phyloP scores from a whole-genome alignment of 257 asterid species.

The Solanum clarkiae region DNA sequence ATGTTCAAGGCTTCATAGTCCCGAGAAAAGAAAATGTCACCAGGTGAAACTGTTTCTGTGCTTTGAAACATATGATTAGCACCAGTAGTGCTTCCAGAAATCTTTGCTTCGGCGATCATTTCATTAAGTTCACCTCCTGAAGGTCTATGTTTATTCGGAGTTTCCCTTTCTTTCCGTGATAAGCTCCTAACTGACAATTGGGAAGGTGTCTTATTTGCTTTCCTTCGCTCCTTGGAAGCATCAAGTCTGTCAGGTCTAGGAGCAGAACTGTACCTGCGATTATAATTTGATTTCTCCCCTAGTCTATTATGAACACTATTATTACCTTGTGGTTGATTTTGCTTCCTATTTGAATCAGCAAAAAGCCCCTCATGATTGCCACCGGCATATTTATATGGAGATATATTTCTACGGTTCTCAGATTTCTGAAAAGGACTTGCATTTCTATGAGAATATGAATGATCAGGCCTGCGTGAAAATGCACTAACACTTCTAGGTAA shows the following conservation, averaged over 20 bases:
- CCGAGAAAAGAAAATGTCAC: constrained; percentile 53
- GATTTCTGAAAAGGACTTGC: constrained; percentile 19
- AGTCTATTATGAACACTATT: constrained; percentile 11
- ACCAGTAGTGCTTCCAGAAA: constrained; percentile 15
- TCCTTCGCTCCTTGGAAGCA: constrained; percentile 10
- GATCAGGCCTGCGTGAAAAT: constrained; percentile 1
- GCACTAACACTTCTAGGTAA: background rate
- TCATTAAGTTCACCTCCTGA: constrained; percentile 60
- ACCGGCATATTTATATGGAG: constrained; percentile 23
- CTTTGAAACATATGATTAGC: constrained; percentile 20
- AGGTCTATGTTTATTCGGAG: constrained; percentile 16
- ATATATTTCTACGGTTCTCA: constrained; percentile 26
- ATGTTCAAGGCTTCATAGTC: constrained; percentile 17
- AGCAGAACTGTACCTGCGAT: constrained; percentile 40
- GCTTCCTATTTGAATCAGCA: background rate
- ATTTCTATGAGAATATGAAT: constrained; percentile 6
- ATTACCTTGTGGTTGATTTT: background rate
- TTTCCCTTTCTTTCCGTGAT: constrained; percentile 15
- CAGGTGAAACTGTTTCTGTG: constrained; percentile 58
- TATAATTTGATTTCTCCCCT: constrained; percentile 11
- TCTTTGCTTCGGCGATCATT: constrained; percentile 45
- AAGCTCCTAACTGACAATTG: constrained; percentile 6
- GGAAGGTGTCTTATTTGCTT: constrained; percentile 9
- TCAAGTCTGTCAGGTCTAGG: constrained; percentile 28
- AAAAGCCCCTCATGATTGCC: background rate